A percentile compares a stretch with the other conserved stretches of the same genome.
phyloP scores from a whole-genome alignment of 495 filamentous ascomycete species.

The Diplogelasinospora grovesii region DNA sequence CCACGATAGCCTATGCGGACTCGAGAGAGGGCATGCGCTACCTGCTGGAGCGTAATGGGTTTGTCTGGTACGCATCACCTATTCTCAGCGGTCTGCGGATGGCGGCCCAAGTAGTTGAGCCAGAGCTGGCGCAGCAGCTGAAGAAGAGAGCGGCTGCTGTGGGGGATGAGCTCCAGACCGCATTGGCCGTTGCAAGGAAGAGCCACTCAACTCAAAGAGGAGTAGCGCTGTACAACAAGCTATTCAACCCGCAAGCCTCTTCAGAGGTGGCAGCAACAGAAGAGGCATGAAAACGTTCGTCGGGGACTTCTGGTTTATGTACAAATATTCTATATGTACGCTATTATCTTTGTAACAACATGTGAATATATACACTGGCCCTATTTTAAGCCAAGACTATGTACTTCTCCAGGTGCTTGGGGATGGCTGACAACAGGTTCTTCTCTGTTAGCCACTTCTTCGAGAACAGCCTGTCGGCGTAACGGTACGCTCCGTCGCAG shows the following conservation, averaged over 20 bases:
- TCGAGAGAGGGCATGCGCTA: too few relatives aligned
- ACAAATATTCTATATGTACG: slow-evolving; percentile 5
- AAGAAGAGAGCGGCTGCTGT: slow-evolving; percentile 21
- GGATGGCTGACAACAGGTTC: slow-evolving; percentile 74
- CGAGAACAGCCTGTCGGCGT: slow-evolving; percentile 89
- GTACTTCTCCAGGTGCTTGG: slow-evolving; percentile 81
- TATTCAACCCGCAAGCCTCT: slow-evolving; percentile 13
- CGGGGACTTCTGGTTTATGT: slow-evolving; percentile 5
- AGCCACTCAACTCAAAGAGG: slow-evolving; percentile 2
- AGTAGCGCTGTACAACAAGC: slow-evolving; percentile 15
- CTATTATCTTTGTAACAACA: slow-evolving; percentile 10
- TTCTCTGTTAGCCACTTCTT: slow-evolving; percentile 82
- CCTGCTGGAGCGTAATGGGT: slow-evolving; percentile 18
- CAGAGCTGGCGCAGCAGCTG: slow-evolving; percentile 27
- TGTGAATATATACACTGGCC: slow-evolving; percentile 13
- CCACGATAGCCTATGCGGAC: slow-evolving; percentile 15
- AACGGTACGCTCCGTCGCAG: slow-evolving; percentile 92
- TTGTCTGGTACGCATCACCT: slow-evolving; percentile 21
- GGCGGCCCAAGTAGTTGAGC: slow-evolving; percentile 30
- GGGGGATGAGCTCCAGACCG: slow-evolving; percentile 17
- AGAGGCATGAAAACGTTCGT: too few relatives aligned
- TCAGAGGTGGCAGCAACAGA: slow-evolving; percentile 7
- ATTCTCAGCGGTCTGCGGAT: slow-evolving; percentile 34
- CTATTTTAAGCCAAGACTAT: slow-evolving; percentile 69
- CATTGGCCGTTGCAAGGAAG: slow-evolving; percentile 1